Percentiles rank a stretch among this genome's conserved stretches.
Conservation (phyloP, 495 filamentous ascomycete genomes). For the Aspergillus incahuasiensis region DNA sequence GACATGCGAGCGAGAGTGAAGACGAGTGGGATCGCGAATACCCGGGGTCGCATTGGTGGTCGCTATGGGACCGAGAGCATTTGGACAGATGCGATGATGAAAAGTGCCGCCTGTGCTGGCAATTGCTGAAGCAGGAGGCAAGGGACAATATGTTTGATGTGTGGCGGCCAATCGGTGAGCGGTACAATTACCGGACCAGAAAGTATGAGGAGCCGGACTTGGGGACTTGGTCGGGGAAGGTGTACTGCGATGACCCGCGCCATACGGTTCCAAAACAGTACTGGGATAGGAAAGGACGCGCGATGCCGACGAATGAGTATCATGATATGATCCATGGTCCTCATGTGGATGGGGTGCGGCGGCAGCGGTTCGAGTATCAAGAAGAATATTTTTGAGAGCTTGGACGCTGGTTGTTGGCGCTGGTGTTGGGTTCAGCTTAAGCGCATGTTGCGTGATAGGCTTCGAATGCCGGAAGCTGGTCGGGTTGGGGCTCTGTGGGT, state of each 20-base stretch:
- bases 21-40: background rate
- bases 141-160: conserved; percentile 7
- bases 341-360: conserved; percentile 13
- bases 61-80: conserved; percentile 18
- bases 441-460: conserved; percentile 26
- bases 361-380: too few relatives aligned
- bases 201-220: conserved; percentile 27
- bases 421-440: conserved; percentile 11
- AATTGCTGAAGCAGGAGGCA: background rate
- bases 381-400: too few relatives aligned
- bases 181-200: conserved; percentile 30
- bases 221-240: conserved; percentile 29
- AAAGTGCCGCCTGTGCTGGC: background rate
- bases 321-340: conserved; percentile 25
- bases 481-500: background rate
- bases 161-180: conserved; percentile 8
- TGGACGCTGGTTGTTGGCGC: too few relatives aligned
- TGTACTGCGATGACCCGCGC: conserved; percentile 20
- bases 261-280: conserved; percentile 25
- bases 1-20: too few relatives aligned
- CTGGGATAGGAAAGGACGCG: conserved; percentile 27
- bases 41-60: too few relatives aligned
- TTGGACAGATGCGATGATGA: background rate
- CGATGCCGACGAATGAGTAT: conserved; percentile 23
- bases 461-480: conserved; percentile 18